Evolutionary conservation across 495 filamentous ascomycete genomes (phyloP), one percentile per base, ranked within the genome.

Genomic region (Penicillium canariense): DNA sequence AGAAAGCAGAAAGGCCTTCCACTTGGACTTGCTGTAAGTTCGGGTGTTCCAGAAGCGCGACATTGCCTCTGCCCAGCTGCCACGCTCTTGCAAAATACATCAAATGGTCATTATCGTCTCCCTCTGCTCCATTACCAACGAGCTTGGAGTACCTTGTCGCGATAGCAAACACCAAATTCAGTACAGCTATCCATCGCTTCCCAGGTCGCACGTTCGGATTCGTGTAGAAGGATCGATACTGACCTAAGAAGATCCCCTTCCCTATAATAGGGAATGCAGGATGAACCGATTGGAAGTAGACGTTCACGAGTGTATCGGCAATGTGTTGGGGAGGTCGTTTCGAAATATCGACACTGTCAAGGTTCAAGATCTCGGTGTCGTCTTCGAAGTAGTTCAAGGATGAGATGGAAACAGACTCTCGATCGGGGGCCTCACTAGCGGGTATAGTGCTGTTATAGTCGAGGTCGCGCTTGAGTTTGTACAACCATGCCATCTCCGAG

Each of bases 91-190:
- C 69, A 66, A 83, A 84, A 62, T 82, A 87, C 5, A 77, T 56
- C 39, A 79, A 32, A 54, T 83, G 78, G 38, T 80, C 79, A 48
- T 72, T 67, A 20, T 73, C 63, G 30, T 74, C 60, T 15, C 43
- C 53, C 23, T 55, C 67, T 58, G 65, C 73, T 42, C 69, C 63
- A 28, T 67, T 69, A 31, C 69, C 69, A 5, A 65, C 34, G 12
- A 85, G 69, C 39, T 55, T 39, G 4, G 71, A 74, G 58, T 82
- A 78, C 56, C 72, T 76, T 7, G 80, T 74, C 10, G 78, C 77
- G 53, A 87, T 84, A 15, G 85, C 85, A 63, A 88, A 86, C 28
- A 87, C 73, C n/a, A 87, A 55, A 62, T 89, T 87, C 18, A 87
- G 56, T 15, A 82, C 79, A 0, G 81, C 79, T 39, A 84, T 66